These are phyloP conservation scores for Alternaria tenuissima DNA, from an alignment of 2,329 filamentous ascomycete species.

Conservation along the genomic window DNA sequence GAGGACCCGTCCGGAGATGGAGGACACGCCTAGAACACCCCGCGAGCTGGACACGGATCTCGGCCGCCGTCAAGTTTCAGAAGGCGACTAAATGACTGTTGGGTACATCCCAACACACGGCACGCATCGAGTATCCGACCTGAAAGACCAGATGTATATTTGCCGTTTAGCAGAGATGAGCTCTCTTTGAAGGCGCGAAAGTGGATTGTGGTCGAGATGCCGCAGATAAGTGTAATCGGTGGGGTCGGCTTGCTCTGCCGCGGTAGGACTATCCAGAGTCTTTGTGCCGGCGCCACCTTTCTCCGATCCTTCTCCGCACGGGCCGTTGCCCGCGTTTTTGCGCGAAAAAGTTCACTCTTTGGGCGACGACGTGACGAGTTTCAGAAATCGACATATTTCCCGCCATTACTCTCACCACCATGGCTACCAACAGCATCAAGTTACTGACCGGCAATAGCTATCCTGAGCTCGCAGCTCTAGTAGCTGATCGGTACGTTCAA, in stretches of 20 bases:
- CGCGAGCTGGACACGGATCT: background rate
- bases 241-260: slow-evolving; percentile 7
- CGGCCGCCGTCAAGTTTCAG: slow-evolving; percentile 20
- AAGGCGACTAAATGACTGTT: slow-evolving; percentile 3
- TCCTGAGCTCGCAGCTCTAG: slow-evolving; percentile 73
- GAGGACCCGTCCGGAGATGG: background rate
- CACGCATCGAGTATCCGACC: background rate
- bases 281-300: slow-evolving; percentile 26
- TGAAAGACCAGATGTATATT: background rate
- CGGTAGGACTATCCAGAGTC: slow-evolving; percentile 1
- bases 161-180: slow-evolving; percentile 3
- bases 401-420: slow-evolving; percentile 45
- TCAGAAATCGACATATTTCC: slow-evolving; percentile 29
- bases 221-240: background rate
- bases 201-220: background rate
- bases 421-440: slow-evolving; percentile 79
- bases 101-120: slow-evolving; percentile 1
- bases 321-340: slow-evolving; percentile 26
- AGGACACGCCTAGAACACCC: slow-evolving; percentile 4
- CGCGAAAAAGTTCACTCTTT: slow-evolving; percentile 33
- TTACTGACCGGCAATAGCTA: slow-evolving; percentile 79
- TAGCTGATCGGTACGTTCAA: slow-evolving; percentile 68
- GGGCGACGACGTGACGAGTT: slow-evolving; percentile 20
- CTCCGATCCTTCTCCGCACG: slow-evolving; percentile 33
- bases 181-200: background rate